Conservation (phyloP, 176 grass and related monocot species). For the Alloteropsis semialata region DNA sequence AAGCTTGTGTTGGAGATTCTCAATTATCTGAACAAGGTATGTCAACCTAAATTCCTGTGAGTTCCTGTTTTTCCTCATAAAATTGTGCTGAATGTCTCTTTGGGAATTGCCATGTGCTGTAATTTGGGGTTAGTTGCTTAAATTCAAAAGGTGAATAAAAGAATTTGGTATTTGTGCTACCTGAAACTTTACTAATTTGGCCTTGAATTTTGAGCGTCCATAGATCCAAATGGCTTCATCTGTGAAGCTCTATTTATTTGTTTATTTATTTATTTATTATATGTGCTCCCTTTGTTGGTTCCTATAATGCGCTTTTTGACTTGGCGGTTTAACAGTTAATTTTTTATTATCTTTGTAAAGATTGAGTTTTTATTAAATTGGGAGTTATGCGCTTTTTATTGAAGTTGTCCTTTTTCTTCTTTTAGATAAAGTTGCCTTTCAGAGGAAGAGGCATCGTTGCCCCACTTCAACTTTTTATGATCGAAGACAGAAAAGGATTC, state of each 20-base stretch:
- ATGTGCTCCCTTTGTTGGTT: not conserved
- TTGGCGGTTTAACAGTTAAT: too few relatives aligned
- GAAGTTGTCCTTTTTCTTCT: too few relatives aligned
- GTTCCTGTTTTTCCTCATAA: not conserved
- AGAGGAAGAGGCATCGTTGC: constrained; percentile 37
- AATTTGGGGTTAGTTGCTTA: too few relatives aligned
- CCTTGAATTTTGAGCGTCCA: not conserved
- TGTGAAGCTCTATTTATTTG: not conserved
- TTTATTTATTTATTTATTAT: not conserved
- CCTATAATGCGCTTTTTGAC: not conserved
- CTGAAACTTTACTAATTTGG: not conserved
- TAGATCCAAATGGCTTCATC: constrained; percentile 14
- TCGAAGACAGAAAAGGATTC: constrained; percentile 66
- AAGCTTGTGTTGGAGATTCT: constrained; percentile 16
- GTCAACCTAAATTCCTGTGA: not conserved
- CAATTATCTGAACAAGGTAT: constrained; percentile 33
- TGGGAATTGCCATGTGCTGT: not conserved
- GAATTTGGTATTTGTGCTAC: constrained; percentile 11
- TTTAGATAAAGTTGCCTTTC: constrained; percentile 32
- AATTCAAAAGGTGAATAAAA: too few relatives aligned
- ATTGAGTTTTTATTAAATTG: too few relatives aligned
- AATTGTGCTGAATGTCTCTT: not conserved
- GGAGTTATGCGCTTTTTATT: too few relatives aligned
- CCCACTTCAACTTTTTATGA: constrained; percentile 41
- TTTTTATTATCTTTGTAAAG: too few relatives aligned